Evolutionary conservation across 1,284 basidiomycete species (phyloP).

Genomic region (Crepidotus sp.): DNA sequence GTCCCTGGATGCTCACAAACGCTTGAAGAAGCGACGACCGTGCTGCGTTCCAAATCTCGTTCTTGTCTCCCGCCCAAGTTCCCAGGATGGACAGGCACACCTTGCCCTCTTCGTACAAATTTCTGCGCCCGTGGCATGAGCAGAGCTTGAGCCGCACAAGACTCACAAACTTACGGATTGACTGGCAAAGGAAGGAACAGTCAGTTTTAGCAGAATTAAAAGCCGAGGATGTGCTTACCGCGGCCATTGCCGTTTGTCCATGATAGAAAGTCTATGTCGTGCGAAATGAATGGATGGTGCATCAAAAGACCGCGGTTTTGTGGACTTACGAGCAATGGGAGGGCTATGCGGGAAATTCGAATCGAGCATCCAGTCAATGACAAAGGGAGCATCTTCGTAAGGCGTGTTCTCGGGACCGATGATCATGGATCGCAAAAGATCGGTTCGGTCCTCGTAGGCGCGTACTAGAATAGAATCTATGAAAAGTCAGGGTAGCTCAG

Average conservation of each 20-base stretch:
- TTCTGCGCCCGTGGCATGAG: constrained; percentile 25
- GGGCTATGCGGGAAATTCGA: constrained; percentile 83
- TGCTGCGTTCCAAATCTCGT: constrained; percentile 76
- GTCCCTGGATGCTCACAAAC: constrained; percentile 87
- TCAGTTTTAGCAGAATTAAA: constrained; percentile 1
- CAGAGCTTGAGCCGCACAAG: constrained; percentile 4
- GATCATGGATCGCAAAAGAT: constrained; percentile 82
- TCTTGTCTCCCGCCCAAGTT: constrained; percentile 86
- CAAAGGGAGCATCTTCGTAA: constrained; percentile 87
- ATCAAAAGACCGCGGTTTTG: not conserved
- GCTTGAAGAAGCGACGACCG: constrained; percentile 85
- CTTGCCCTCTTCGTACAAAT: constrained; percentile 93
- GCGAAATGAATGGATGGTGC: not conserved
- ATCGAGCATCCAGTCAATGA: constrained; percentile 86
- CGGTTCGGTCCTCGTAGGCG: constrained; percentile 74
- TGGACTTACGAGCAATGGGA: constrained; percentile 52
- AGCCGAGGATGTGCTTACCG: constrained; percentile 40
- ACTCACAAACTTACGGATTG: constrained; percentile 55
- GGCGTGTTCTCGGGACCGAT: constrained; percentile 92
- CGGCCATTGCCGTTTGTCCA: constrained; percentile 93
- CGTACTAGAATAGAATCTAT: constrained; percentile 65
- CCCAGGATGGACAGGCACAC: constrained; percentile 89
- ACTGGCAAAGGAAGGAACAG: constrained; percentile 30
- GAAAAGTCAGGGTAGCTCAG: constrained; percentile 6
- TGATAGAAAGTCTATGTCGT: constrained; percentile 58